Conservation (phyloP, 768 basidiomycete genomes). For the Nidularia pulvinata region DNA sequence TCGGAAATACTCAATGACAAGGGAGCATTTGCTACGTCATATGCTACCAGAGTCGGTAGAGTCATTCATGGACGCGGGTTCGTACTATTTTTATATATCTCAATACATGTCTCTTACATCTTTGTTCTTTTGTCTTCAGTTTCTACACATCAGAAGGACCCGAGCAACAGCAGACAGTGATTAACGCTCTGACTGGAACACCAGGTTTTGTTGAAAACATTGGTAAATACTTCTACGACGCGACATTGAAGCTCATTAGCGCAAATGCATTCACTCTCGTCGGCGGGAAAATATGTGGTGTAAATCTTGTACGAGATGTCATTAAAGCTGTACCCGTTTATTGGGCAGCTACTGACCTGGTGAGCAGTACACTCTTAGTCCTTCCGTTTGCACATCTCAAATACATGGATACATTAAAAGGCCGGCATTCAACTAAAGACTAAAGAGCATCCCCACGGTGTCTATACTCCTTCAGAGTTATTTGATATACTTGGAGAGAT, state of each 20-base stretch:
- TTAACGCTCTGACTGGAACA: slow-evolving; percentile 42
- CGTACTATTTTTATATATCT: slow-evolving; percentile 5
- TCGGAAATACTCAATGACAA: slow-evolving; percentile 47
- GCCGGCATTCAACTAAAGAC: slow-evolving; percentile 75
- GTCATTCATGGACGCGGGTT: slow-evolving; percentile 66
- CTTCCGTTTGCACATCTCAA: neutral
- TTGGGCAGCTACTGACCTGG: slow-evolving; percentile 73
- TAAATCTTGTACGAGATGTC: slow-evolving; percentile 74
- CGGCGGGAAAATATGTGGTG: slow-evolving; percentile 46
- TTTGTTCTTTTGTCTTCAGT: slow-evolving; percentile 27
- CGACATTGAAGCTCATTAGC: slow-evolving; percentile 58
- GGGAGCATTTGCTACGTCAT: slow-evolving; percentile 44
- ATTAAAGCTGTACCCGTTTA: slow-evolving; percentile 62
- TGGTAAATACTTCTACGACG: slow-evolving; percentile 63
- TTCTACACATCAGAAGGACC: slow-evolving; percentile 65
- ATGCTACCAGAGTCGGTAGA: slow-evolving; percentile 45
- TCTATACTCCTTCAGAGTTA: slow-evolving; percentile 61
- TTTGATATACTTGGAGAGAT: slow-evolving; percentile 68
- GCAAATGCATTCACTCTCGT: slow-evolving; percentile 55
- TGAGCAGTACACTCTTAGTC: slow-evolving; percentile 34
- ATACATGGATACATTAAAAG: slow-evolving; percentile 27
- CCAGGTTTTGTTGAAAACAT: slow-evolving; percentile 49
- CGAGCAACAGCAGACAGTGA: slow-evolving; percentile 47
- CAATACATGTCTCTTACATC: too few species aligned
- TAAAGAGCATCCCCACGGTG: slow-evolving; percentile 47